Conservation (phyloP, 73 alveolate genomes). For the Paramecium biaurelia region DNA sequence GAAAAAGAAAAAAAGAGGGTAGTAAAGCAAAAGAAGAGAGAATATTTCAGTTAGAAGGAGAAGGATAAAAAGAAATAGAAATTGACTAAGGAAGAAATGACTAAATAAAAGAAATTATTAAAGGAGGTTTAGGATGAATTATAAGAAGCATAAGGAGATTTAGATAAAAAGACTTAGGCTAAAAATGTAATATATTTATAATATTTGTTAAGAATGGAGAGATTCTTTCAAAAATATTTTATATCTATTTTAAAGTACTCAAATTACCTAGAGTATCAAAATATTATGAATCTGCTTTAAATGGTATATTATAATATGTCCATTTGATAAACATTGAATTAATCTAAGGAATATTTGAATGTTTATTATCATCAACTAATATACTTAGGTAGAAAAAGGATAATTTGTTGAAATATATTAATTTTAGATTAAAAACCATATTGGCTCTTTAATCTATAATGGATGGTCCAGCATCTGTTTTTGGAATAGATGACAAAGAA, state of each 20-base stretch:
- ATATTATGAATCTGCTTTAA: conserved; percentile 10
- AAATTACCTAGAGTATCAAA: neutral
- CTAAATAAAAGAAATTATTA: neutral
- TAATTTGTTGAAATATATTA: neutral
- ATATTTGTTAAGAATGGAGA: neutral
- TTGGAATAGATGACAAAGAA: conserved; percentile 14
- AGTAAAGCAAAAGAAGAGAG: neutral
- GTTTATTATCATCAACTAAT: neutral
- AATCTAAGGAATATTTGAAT: neutral
- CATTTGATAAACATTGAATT: conserved; percentile 25
- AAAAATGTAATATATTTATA: neutral
- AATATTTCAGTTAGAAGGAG: conserved; percentile 4
- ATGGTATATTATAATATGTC: neutral
- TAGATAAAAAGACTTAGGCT: conserved; percentile 16
- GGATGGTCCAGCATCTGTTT: conserved; percentile 28
- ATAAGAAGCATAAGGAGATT: conserved; percentile 28
- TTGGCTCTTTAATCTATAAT: neutral
- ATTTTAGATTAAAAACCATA: neutral
- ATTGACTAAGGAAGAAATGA: neutral
- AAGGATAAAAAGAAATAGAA: conserved; percentile 16
- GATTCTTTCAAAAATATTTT: conserved; percentile 11
- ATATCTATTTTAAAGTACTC: neutral
- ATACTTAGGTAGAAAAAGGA: neutral
- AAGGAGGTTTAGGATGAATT: neutral
- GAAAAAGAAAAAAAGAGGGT: neutral